Conservation (phyloP, 345 rosid genomes). For the Linum trigynum region DNA sequence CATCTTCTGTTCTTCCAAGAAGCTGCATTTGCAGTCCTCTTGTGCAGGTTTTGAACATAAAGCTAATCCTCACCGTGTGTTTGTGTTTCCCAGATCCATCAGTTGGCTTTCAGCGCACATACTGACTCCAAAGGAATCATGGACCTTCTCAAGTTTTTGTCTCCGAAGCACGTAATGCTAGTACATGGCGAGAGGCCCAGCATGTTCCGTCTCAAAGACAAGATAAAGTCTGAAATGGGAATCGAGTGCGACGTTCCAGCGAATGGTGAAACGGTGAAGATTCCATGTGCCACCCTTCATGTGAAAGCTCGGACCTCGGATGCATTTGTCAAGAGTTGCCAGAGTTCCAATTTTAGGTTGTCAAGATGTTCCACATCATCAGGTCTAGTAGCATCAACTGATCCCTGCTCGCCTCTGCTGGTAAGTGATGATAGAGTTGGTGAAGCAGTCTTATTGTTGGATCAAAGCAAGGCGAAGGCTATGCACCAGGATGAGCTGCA, state of each 20-base stretch:
- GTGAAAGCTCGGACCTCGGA: constrained; percentile 61
- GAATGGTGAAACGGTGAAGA: constrained; percentile 54
- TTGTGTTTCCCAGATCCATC: constrained; percentile 59
- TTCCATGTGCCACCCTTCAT: constrained; percentile 42
- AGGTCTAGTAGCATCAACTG: constrained; percentile 2
- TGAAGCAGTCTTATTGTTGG: constrained; percentile 51
- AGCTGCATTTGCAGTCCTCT: neutral
- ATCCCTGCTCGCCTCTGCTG: constrained; percentile 16
- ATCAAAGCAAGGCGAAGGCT: constrained; percentile 46
- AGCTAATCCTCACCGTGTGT: neutral
- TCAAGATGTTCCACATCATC: constrained; percentile 9
- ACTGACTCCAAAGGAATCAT: constrained; percentile 90
- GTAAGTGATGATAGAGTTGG: constrained; percentile 55
- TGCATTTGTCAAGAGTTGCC: constrained; percentile 47
- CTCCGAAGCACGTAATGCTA: constrained; percentile 70
- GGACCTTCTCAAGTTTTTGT: constrained; percentile 83
- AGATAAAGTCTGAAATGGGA: constrained; percentile 56
- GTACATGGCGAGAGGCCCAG: constrained; percentile 92
- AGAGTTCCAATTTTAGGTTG: constrained; percentile 61
- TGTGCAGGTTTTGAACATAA: neutral
- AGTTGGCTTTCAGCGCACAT: constrained; percentile 88
- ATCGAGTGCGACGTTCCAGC: constrained; percentile 70
- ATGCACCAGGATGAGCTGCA: constrained; percentile 72
- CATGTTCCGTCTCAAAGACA: constrained; percentile 67
- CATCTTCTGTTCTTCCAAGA: constrained; percentile 7